Evolutionary conservation across 2,329 filamentous ascomycete genomes (phyloP), one percentile per base, ranked within the genome.

Genomic region (Ceratocystis variospora): DNA sequence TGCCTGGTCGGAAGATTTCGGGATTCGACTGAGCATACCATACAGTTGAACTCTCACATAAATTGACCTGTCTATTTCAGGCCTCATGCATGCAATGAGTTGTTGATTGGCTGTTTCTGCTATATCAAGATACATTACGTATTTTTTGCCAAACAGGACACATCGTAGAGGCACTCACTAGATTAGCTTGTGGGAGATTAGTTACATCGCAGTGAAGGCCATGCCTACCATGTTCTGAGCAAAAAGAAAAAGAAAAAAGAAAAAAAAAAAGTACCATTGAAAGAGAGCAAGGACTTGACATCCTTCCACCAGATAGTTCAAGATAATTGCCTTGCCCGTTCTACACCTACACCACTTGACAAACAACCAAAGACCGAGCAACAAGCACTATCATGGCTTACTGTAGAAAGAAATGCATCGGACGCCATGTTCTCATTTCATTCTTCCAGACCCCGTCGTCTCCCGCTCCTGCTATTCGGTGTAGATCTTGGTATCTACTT

Each of bases 1-100:
- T n/a, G 10, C 17, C 28, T 25, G 37, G 17, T 62, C 61, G 61
- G 61, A 44, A 48, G 15, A 62, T 62, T 22, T 62, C 61, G 61
- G 61, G 22, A 33, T 22, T 19, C 15, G 41, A 62, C 41, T 33
- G 33, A 5, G 15, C 33, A 8, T n/a, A 10, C 19, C 33, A 8
- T n/a, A 10, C 19, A 59, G 55, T 10, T 5, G 15, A 55, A 59
- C 31, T n/a, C 12, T n/a, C 55, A 59, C 12, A 59, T 59, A 41
- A 25, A 59, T 62, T 12, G 45, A 8, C 25, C 22, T 48, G 22
- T 19, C 41, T 2, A 46, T 62, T 41, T 17, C 19, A 33, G 41
- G 22, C 8, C 48, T 53, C 10, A 28, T 17, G 22, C 28, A 33
- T 19, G 15, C 15, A n/a, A 41, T 45, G 5, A 15, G 17, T 7